Percentiles rank a stretch among this genome's conserved stretches.
phyloP scores from a whole-genome alignment of 331 rosid species.

The Acacia concinna region DNA sequence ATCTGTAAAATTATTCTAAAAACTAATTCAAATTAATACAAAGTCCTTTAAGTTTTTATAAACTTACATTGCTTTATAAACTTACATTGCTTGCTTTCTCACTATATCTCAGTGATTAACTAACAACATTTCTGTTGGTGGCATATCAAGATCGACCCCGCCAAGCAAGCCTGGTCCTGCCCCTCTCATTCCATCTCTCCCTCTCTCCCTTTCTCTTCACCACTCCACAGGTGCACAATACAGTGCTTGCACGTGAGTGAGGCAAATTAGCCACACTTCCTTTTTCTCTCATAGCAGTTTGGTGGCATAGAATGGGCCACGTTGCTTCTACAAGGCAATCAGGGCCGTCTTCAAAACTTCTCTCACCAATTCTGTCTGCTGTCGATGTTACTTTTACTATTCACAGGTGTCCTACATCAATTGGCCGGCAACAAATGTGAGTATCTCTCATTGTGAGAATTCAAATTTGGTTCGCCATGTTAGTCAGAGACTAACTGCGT shows the following conservation, averaged over 20 bases:
- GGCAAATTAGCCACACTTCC: slow-evolving; percentile 38
- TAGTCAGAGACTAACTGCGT: too few relatives aligned
- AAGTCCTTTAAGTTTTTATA: background rate
- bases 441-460: too few relatives aligned
- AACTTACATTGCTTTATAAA: background rate
- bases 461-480: too few relatives aligned
- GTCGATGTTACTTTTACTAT: too few relatives aligned
- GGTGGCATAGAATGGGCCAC: slow-evolving; percentile 44
- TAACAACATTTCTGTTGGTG: slow-evolving; percentile 35
- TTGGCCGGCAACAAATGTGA: too few relatives aligned
- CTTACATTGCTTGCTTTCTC: background rate
- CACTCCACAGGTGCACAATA: slow-evolving; percentile 32
- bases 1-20: too few relatives aligned
- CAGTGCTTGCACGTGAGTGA: slow-evolving; percentile 51
- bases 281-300: slow-evolving; percentile 7
- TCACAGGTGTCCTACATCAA: too few relatives aligned
- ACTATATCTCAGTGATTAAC: slow-evolving; percentile 15
- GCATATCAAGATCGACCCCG: slow-evolving; percentile 54
- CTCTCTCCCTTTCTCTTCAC: background rate
- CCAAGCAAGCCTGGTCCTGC: slow-evolving; percentile 38
- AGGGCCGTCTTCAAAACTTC: slow-evolving; percentile 2
- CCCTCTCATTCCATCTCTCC: background rate
- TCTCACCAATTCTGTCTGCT: slow-evolving; percentile 4
- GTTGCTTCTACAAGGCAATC: slow-evolving; percentile 25
- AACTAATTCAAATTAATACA: too few relatives aligned